Evolutionary conservation across 352 stramenopile genomes (phyloP), one percentile per base, ranked within the genome.

Genomic region (Plasmopara muralis): DNA sequence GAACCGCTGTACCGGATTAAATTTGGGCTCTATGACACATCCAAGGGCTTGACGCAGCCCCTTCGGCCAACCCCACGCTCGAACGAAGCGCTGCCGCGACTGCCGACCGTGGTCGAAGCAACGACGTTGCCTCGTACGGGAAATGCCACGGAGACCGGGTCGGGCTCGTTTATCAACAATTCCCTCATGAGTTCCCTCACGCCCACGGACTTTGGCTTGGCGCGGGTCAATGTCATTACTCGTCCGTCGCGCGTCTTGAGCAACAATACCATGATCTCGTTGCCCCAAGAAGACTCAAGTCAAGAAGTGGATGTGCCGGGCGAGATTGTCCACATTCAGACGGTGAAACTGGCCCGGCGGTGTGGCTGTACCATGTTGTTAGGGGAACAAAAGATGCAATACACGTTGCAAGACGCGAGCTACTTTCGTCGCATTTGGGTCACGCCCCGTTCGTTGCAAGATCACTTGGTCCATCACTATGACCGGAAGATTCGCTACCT

Each of bases 391-490:
- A 69, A 81, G 47, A 63, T 90, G 34, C 70, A 81, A 60, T 90
- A 87, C 54, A 85, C 76, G 9, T 43, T 85, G 31, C 77, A 76
- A 6, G 73, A 87, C 34, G 73, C 77, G 4, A 73, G 66, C 42
- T 77, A 82, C 52, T 90, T 90, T 51, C 77, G 78, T 9, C 73
- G 75, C 38, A 85, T 90, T 38, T 83, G 63, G 62, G 66, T 83
- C 43, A 90, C 67, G 28, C 56, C 72, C 2, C 80, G 74, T 29
- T 69, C 77, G 3, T 15, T 85, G 44, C 66, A 79, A 48, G 80
- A 90, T 50, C 80, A 90, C 63, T 83, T 90, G 69, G 70, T 85
- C n/a, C 77, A 90, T 52, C 80, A 90, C 56, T 90, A 90, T 56
- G 80, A 88, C 64, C 75, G 78, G 38, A 79, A 77, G 57, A 84